Percentiles rank a stretch among this genome's conserved stretches.
These are phyloP conservation scores for Penicillium sp. DNA, from an alignment of 2,329 filamentous ascomycete genomes.

Conservation along the genomic window DNA sequence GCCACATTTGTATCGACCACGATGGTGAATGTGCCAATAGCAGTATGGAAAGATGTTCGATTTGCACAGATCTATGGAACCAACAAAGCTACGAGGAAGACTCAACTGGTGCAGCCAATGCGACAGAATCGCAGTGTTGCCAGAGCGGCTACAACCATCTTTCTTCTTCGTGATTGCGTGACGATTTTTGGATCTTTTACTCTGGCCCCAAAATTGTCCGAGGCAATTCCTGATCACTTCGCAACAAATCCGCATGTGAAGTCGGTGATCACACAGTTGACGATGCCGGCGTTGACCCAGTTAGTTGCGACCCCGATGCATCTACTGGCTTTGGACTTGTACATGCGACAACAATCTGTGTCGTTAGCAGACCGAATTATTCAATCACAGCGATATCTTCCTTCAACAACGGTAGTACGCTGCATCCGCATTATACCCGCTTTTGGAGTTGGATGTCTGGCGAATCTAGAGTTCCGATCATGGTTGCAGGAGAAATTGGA, in stretches of 20 bases:
- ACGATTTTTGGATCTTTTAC: conserved; percentile 61
- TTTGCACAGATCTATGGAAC: conserved; percentile 67
- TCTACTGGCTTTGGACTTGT: conserved; percentile 76
- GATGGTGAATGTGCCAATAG: conserved; percentile 28
- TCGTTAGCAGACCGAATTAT: conserved; percentile 52
- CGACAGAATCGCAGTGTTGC: conserved; percentile 12
- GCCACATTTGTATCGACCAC: conserved; percentile 59
- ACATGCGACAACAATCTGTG: conserved; percentile 49
- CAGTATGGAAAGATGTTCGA: conserved; percentile 29
- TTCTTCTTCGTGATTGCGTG: conserved; percentile 70
- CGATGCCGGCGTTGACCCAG: conserved; percentile 70
- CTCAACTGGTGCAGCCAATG: conserved; percentile 54
- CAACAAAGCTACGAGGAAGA: conserved; percentile 41
- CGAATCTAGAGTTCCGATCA: conserved; percentile 53
- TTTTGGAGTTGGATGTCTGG: conserved; percentile 77
- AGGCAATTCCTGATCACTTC: conserved; percentile 20
- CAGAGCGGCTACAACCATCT: conserved; percentile 47
- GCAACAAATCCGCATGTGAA: conserved; percentile 19
- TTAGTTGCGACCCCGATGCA: conserved; percentile 74
- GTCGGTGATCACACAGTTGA: conserved; percentile 56
- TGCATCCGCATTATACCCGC: conserved; percentile 79
- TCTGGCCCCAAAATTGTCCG: conserved; percentile 21
- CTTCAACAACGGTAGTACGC: conserved; percentile 60
- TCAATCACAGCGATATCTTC: conserved; percentile 63
- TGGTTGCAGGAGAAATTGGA: conserved; percentile 17